Evolutionary conservation across 768 basidiomycete species (phyloP).

Genomic region (Suillus clintonianus): DNA sequence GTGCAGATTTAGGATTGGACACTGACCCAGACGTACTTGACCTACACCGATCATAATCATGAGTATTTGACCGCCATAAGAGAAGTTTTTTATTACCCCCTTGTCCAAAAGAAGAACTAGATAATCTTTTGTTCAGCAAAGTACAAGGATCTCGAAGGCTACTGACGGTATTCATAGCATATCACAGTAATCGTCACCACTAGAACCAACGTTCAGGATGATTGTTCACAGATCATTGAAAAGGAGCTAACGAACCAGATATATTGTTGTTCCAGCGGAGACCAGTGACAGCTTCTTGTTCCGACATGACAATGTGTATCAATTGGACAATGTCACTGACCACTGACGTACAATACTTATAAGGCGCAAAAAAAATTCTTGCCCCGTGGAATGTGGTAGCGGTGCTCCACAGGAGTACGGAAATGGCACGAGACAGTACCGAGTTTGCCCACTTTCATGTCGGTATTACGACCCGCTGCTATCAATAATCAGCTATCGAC

Average conservation of each 20-base stretch:
- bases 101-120: background rate
- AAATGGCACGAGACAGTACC: background rate
- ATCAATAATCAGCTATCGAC: background rate
- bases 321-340: background rate
- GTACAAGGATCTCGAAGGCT: background rate
- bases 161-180: background rate
- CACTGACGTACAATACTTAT: background rate
- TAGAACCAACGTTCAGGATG: background rate
- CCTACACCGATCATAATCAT: background rate
- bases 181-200: background rate
- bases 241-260: background rate
- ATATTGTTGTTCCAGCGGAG: background rate
- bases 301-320: background rate
- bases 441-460: background rate
- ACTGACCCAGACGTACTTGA: slow-evolving; percentile 1
- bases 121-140: background rate
- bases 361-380: background rate
- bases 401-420: background rate
- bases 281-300: background rate
- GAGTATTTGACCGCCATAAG: background rate
- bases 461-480: background rate
- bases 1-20: background rate
- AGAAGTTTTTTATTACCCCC: background rate
- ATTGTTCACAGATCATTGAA: background rate
- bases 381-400: background rate